phyloP scores from a whole-genome alignment of 2,329 filamentous ascomycete species.

The Coniosporium tulheliwenetii region DNA sequence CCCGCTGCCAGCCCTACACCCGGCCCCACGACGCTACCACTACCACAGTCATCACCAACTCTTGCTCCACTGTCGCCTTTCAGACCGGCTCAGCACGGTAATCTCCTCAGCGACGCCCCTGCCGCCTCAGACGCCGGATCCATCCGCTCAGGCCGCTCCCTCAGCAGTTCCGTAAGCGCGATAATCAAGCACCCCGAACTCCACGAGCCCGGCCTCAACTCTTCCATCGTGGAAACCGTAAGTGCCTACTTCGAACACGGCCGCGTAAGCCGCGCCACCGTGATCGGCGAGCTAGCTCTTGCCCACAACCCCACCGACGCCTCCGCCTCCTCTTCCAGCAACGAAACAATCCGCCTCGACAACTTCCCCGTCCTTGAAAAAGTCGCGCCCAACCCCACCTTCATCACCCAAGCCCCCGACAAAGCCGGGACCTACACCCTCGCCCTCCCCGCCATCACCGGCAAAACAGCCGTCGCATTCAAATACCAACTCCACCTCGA shows the following conservation, averaged over 20 bases:
- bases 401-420: conserved; percentile 56
- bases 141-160: conserved; percentile 72
- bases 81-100: conserved; percentile 5
- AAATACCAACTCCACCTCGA: conserved; percentile 80
- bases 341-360: conserved; percentile 63
- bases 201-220: conserved; percentile 63
- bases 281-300: conserved; percentile 81
- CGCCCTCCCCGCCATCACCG: conserved; percentile 52
- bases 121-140: conserved; percentile 74
- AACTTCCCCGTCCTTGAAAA: conserved; percentile 81
- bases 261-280: conserved; percentile 51
- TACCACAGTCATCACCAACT: conserved; percentile 6
- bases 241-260: conserved; percentile 70
- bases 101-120: conserved; percentile 34
- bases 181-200: conserved; percentile 67
- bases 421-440: conserved; percentile 68
- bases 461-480: conserved; percentile 65
- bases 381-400: conserved; percentile 84
- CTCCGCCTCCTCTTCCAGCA: conserved; percentile 20
- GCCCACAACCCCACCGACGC: conserved; percentile 52
- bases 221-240: conserved; percentile 85
- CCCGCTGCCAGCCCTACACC: conserved; percentile 4
- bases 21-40: conserved; percentile 8
- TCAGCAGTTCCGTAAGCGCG: conserved; percentile 48
- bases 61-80: conserved; percentile 3